A percentile compares a stretch with the other conserved stretches of the same genome.
These are phyloP conservation scores for Paecilomyces sp. DNA, from an alignment of 2,329 filamentous ascomycete species.

Conservation along the genomic window DNA sequence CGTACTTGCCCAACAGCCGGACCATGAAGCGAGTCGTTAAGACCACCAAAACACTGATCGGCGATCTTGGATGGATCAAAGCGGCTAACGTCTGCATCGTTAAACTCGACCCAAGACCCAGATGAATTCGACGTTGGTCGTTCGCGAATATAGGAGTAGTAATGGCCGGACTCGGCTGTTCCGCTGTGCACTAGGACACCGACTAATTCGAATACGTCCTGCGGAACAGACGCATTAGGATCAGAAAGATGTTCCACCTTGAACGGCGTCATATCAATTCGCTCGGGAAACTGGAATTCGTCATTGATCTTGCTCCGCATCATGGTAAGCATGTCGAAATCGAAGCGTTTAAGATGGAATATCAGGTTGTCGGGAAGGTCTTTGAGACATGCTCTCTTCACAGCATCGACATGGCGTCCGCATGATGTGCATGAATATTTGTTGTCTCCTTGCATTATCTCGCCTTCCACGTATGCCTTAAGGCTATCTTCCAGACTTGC, in stretches of 20 bases:
- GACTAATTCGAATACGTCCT: constrained; percentile 88
- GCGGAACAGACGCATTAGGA: constrained; percentile 45
- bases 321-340: constrained; percentile 54
- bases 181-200: constrained; percentile 90
- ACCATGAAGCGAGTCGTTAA: constrained; percentile 48
- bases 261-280: constrained; percentile 82
- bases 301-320: constrained; percentile 92
- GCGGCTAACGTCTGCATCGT: constrained; percentile 71
- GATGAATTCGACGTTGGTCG: constrained; percentile 49
- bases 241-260: constrained; percentile 77
- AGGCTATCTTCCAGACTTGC: constrained; percentile 75
- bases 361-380: constrained; percentile 91
- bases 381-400: constrained; percentile 87
- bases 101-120: constrained; percentile 79
- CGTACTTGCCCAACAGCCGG: constrained; percentile 36
- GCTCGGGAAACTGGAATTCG: constrained; percentile 76
- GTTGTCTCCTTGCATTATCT: constrained; percentile 96
- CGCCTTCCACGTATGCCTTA: constrained; percentile 90
- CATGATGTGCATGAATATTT: constrained; percentile 96
- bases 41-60: constrained; percentile 71
- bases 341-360: constrained; percentile 71
- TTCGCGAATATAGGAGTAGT: constrained; percentile 91
- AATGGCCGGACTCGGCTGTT: constrained; percentile 89
- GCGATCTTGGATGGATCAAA: constrained; percentile 72
- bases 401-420: constrained; percentile 80